phyloP scores from a whole-genome alignment of 208 protist species.

The Acanthamoeba culbertsoni region DNA sequence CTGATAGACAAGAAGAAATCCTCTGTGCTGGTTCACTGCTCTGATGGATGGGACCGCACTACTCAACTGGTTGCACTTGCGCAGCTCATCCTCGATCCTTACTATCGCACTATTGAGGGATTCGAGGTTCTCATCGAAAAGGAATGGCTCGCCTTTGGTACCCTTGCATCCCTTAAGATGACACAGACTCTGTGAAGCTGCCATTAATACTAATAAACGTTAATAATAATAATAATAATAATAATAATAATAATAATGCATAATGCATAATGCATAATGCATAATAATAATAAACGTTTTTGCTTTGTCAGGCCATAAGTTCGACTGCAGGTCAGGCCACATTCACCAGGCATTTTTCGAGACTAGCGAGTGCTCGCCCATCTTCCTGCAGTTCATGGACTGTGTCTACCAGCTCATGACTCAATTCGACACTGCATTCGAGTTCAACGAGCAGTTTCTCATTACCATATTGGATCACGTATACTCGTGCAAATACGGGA shows the following conservation, averaged over 20 bases:
- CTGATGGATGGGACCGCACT: conserved; percentile 95
- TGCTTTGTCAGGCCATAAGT: conserved; percentile 85
- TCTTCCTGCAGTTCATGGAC: conserved; percentile 84
- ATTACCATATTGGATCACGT: conserved; percentile 76
- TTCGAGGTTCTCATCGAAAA: conserved; percentile 90
- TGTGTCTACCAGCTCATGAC: conserved; percentile 75
- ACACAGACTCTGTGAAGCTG: too few relatives aligned
- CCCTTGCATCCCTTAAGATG: too few relatives aligned
- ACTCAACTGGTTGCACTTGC: conserved; percentile 86
- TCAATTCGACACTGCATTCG: conserved; percentile 68
- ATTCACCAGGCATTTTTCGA: neutral
- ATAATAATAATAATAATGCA: too few relatives aligned
- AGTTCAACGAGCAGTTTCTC: conserved; percentile 80
- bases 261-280: too few relatives aligned
- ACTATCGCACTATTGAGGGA: conserved; percentile 88
- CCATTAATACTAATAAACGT: too few relatives aligned
- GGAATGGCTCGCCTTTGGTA: conserved; percentile 93
- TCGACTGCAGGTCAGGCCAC: conserved; percentile 76
- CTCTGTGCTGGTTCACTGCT: conserved; percentile 64
- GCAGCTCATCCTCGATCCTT: conserved; percentile 92
- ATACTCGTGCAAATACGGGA: conserved; percentile 67
- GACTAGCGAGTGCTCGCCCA: conserved; percentile 69
- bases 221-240: too few relatives aligned
- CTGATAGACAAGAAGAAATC: conserved; percentile 66
- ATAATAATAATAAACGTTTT: neutral